Conservation (phyloP, 2,329 filamentous ascomycete genomes). For the Paracorniculantispora psalliotae region DNA sequence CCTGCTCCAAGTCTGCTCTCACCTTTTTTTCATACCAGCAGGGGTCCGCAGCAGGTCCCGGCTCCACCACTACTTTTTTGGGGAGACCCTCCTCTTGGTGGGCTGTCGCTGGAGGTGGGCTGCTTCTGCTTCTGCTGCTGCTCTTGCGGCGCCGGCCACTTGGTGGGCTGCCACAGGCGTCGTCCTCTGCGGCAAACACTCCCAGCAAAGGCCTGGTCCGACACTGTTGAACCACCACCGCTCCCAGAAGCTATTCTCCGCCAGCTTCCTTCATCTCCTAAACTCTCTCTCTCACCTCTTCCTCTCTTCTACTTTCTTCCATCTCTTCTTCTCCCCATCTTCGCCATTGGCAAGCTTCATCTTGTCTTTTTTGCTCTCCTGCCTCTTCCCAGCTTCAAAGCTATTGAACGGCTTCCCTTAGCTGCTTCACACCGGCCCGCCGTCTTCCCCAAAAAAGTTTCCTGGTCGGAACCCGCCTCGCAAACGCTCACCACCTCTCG, state of each 20-base stretch:
- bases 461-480: conserved; percentile 9
- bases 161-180: background rate
- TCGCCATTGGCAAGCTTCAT: conserved; percentile 7
- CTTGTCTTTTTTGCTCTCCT: background rate
- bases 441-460: conserved; percentile 9
- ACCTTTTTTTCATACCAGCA: background rate
- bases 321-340: conserved; percentile 15
- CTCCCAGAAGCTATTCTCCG: conserved; percentile 5
- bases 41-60: conserved; percentile 9
- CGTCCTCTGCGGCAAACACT: conserved; percentile 4
- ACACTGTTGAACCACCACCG: conserved; percentile 12
- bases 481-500: conserved; percentile 13
- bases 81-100: conserved; percentile 1
- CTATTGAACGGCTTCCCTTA: too few species aligned
- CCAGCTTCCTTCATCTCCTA: conserved; percentile 11
- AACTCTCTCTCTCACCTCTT: conserved; percentile 15
- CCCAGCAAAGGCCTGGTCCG: conserved; percentile 10
- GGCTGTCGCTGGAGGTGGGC: background rate
- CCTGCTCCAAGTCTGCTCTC: background rate
- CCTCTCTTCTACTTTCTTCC: conserved; percentile 16
- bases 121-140: background rate
- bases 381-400: background rate
- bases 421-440: background rate
- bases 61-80: conserved; percentile 7
- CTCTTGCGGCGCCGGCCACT: background rate